Evolutionary conservation across 208 protist species (phyloP).

Genomic region (Trypanosoma melophagium): DNA sequence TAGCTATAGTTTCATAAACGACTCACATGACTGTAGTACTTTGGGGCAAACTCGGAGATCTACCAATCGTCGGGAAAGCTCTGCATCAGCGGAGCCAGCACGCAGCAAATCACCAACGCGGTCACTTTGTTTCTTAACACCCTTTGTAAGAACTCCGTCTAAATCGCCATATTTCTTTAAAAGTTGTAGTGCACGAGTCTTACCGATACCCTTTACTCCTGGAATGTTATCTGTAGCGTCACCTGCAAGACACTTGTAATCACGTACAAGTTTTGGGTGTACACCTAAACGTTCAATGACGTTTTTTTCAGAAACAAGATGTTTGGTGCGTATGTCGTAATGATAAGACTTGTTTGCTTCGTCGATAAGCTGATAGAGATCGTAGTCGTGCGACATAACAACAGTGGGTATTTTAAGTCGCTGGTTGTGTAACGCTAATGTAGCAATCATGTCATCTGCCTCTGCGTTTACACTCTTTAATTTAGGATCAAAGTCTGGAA

Average conservation of each 20-base stretch:
- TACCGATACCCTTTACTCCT: slow-evolving; percentile 84
- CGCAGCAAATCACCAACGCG: slow-evolving; percentile 61
- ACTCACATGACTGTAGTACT: slow-evolving; percentile 65
- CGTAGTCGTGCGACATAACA: slow-evolving; percentile 88
- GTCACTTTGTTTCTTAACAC: slow-evolving; percentile 60
- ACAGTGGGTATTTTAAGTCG: slow-evolving; percentile 75
- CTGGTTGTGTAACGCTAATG: slow-evolving; percentile 70
- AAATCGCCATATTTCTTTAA: slow-evolving; percentile 89
- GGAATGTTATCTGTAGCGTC: slow-evolving; percentile 87
- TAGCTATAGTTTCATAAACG: slow-evolving; percentile 64
- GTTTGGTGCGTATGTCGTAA: slow-evolving; percentile 88
- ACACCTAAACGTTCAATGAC: slow-evolving; percentile 82
- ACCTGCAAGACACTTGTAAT: slow-evolving; percentile 86
- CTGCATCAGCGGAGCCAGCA: slow-evolving; percentile 48
- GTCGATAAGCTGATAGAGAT: slow-evolving; percentile 89
- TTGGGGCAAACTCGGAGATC: slow-evolving; percentile 84
- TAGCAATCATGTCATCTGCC: slow-evolving; percentile 91
- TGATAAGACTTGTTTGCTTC: slow-evolving; percentile 69
- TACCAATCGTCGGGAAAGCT: slow-evolving; percentile 70
- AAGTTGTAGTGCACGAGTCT: slow-evolving; percentile 71
- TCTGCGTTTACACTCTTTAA: slow-evolving; percentile 81
- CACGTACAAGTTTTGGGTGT: slow-evolving; percentile 80
- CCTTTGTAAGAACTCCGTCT: slow-evolving; percentile 73
- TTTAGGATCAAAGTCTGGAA: slow-evolving; percentile 70
- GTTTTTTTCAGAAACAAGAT: slow-evolving; percentile 78